Base-by-base conservation (phyloP, 768 basidiomycete genomes). In the Auriculariales sp. region DNA sequence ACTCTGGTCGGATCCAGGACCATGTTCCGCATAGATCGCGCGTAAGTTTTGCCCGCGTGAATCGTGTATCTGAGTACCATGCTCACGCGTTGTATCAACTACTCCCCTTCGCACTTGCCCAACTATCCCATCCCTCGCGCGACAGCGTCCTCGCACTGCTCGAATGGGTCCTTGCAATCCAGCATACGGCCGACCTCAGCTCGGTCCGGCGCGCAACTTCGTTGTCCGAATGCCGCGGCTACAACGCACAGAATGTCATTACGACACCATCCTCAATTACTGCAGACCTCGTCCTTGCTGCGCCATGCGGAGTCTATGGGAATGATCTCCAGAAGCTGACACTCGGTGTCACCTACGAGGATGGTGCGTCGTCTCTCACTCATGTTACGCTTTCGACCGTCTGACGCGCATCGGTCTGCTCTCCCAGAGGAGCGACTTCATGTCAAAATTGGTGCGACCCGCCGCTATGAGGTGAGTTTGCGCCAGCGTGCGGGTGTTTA, bases 381-480 rank as follows among this genome's bases (percentile, higher is more conserved):
- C n/a, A 19, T 36, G n/a, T 15, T 22, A 15, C 15, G 6, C 15
- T 36, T 9, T 6, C 35, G 7, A 22, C 7, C 10, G 39, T 1
- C 39, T 12, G 6, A 4, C 27, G 39, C 39, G 9, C 19, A 5
- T 36, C 3, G n/a, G 36, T 19, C 22, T 14, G 22, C 36, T 19
- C 36, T 11, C 12, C 10, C 36, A 44, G 39, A 19, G 39, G 17
- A 19, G 9, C 39, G 39, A 11, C 15, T 44, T 10, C 39, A 24
- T 9, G 39, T 44, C 39, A 22, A 24, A 7, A 12, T 44, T 7
- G 7, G n/a, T n/a, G 79, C 68, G 0, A 58, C 60, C 70, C 79
- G 78, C 51, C 80, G 80, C 42, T 81, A 77, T 53, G 79, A 83
- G 58, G 76, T 84, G n/a, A n/a, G n/a, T n/a, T n/a, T n/a, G n/a